phyloP scores from a whole-genome alignment of 2,329 filamentous ascomycete species.

The Sarocladium brachiariae region DNA sequence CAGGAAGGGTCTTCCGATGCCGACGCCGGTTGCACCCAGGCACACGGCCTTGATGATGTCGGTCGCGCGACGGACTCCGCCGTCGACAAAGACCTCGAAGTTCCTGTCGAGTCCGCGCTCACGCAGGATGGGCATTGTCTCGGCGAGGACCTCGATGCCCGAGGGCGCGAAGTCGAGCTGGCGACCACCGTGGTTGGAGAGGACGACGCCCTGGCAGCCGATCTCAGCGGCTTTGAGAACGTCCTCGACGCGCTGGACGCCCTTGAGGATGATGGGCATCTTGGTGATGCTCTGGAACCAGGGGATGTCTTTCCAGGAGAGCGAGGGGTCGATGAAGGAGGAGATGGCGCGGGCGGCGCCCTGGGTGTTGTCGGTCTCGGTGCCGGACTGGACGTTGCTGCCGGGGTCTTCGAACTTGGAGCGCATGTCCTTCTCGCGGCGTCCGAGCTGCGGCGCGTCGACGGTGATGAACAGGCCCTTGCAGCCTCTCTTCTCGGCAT shows the following conservation, averaged over 20 bases:
- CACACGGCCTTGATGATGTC: conserved; percentile 95
- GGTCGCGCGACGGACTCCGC: conserved; percentile 80
- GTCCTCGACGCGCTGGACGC: conserved; percentile 92
- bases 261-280: conserved; percentile 96
- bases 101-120: conserved; percentile 65
- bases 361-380: conserved; percentile 76
- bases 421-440: conserved; percentile 97
- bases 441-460: conserved; percentile 89
- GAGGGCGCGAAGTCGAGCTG: conserved; percentile 90
- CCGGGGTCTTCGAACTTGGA: conserved; percentile 82
- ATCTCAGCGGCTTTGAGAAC: conserved; percentile 78
- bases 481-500: conserved; percentile 87
- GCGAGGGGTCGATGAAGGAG: conserved; percentile 89
- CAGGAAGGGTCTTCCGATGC: conserved; percentile 89
- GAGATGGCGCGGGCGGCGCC: conserved; percentile 93
- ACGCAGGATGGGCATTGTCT: conserved; percentile 83
- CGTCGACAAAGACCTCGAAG: conserved; percentile 87
- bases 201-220: conserved; percentile 81
- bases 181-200: conserved; percentile 92
- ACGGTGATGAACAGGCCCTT: conserved; percentile 97
- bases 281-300: conserved; percentile 88
- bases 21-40: conserved; percentile 84
- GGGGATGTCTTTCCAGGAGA: conserved; percentile 88
- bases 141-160: conserved; percentile 81
- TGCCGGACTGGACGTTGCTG: conserved; percentile 71